phyloP scores from a whole-genome alignment of 192 early-diverging fungal genomes.

The Backusella luteola region DNA sequence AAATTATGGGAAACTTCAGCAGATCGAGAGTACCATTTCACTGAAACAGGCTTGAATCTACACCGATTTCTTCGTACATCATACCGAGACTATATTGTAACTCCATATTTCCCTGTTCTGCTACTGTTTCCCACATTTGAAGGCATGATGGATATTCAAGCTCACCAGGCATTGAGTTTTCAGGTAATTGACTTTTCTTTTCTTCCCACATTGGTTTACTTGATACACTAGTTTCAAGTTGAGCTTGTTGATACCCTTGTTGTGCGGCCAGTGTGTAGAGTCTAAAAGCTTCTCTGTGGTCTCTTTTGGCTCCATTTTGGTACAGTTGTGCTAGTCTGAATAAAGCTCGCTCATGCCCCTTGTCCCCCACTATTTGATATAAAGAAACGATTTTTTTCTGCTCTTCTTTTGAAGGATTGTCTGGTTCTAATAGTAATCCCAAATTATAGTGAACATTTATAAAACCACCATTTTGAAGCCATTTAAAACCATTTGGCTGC shows the following conservation, averaged over 20 bases:
- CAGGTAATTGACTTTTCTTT: neutral
- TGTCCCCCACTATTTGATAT: neutral
- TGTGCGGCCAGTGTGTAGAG: neutral
- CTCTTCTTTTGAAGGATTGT: neutral
- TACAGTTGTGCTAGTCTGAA: neutral
- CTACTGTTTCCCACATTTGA: neutral
- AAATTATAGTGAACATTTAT: neutral
- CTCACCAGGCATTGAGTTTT: too few relatives aligned
- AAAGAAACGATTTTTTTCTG: neutral
- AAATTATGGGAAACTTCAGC: accelerated
- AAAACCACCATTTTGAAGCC: too few relatives aligned
- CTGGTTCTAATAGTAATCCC: neutral
- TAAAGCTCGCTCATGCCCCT: neutral
- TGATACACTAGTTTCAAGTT: neutral
- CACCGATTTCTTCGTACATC: neutral
- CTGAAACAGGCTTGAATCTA: neutral
- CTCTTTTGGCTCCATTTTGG: neutral
- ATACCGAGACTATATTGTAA: neutral
- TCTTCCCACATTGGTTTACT: neutral
- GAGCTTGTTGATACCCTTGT: neutral
- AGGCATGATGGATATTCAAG: neutral
- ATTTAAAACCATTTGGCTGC: too few relatives aligned
- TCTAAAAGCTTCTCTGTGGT: neutral
- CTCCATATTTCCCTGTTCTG: neutral
- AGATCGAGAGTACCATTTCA: neutral